Conservation (phyloP, 352 stramenopile species). For the Phytophthora lateralis region DNA sequence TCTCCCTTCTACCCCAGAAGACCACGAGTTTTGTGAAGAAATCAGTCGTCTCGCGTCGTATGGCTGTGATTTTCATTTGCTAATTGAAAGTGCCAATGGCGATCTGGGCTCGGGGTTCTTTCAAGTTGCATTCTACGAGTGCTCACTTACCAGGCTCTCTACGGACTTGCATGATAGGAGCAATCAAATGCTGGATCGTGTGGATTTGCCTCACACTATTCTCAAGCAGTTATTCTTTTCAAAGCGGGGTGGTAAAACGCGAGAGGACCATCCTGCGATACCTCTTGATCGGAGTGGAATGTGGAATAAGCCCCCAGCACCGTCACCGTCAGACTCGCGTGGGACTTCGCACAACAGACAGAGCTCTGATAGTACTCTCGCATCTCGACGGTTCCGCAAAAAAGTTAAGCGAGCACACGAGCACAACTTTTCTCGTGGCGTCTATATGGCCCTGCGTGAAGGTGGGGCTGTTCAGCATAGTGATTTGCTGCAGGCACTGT, state of each 20-base stretch:
- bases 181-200: slow-evolving; percentile 25
- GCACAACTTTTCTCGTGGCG: slow-evolving; percentile 88
- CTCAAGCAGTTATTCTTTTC: slow-evolving; percentile 65
- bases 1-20: slow-evolving; percentile 62
- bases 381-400: slow-evolving; percentile 68
- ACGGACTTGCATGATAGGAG: slow-evolving; percentile 43
- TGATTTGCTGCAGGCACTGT: slow-evolving; percentile 86
- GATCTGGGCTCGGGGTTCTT: slow-evolving; percentile 76
- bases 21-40: slow-evolving; percentile 81
- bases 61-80: slow-evolving; percentile 77
- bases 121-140: slow-evolving; percentile 89
- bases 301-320: slow-evolving; percentile 28
- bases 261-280: slow-evolving; percentile 30
- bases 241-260: slow-evolving; percentile 16
- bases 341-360: slow-evolving; percentile 15
- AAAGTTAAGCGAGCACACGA: slow-evolving; percentile 87
- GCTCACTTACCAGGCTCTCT: slow-evolving; percentile 66
- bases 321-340: slow-evolving; percentile 20
- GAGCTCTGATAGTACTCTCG: slow-evolving; percentile 35
- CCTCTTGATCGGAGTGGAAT: slow-evolving; percentile 28
- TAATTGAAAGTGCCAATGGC: slow-evolving; percentile 66
- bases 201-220: slow-evolving; percentile 52
- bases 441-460: slow-evolving; percentile 84
- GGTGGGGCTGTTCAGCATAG: slow-evolving; percentile 78
- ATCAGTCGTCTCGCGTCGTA: slow-evolving; percentile 58